phyloP scores from a whole-genome alignment of 2,329 filamentous ascomycete species.

The Metarhizium humberi region DNA sequence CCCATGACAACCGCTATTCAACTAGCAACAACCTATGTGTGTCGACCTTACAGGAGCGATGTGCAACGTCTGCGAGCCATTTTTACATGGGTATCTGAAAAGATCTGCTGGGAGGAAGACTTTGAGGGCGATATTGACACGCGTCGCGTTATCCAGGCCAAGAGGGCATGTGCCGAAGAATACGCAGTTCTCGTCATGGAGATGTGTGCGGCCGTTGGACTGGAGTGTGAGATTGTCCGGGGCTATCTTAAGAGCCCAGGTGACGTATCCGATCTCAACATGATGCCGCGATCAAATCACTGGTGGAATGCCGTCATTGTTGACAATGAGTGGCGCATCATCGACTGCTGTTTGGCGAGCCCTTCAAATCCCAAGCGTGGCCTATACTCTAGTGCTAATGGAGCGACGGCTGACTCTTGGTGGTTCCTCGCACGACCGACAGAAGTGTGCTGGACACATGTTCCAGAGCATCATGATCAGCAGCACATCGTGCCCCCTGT shows the following conservation, averaged over 20 bases:
- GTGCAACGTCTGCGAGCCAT: slow-evolving; percentile 89
- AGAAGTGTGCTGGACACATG: slow-evolving; percentile 92
- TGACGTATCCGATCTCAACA: slow-evolving; percentile 70
- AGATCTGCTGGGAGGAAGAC: slow-evolving; percentile 91
- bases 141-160: slow-evolving; percentile 72
- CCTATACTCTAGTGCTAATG: slow-evolving; percentile 65
- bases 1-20: slow-evolving; percentile 72
- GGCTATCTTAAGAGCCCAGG: slow-evolving; percentile 89
- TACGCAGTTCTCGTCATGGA: slow-evolving; percentile 82
- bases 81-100: slow-evolving; percentile 96
- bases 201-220: slow-evolving; percentile 85
- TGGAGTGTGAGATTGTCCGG: slow-evolving; percentile 77
- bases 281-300: slow-evolving; percentile 82
- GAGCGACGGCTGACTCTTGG: slow-evolving; percentile 69
- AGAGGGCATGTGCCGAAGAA: slow-evolving; percentile 78
- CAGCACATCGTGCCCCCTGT: slow-evolving; percentile 90
- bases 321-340: slow-evolving; percentile 91
- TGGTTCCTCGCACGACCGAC: slow-evolving; percentile 88
- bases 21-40: slow-evolving; percentile 84
- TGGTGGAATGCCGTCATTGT: slow-evolving; percentile 96
- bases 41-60: slow-evolving; percentile 87
- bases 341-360: slow-evolving; percentile 87
- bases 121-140: slow-evolving; percentile 80
- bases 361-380: slow-evolving; percentile 78
- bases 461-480: slow-evolving; percentile 77